Evolutionary conservation across 225 moss, liverwort and hornwort genomes (phyloP).

Genomic region (Antitrichia curtipendula): DNA sequence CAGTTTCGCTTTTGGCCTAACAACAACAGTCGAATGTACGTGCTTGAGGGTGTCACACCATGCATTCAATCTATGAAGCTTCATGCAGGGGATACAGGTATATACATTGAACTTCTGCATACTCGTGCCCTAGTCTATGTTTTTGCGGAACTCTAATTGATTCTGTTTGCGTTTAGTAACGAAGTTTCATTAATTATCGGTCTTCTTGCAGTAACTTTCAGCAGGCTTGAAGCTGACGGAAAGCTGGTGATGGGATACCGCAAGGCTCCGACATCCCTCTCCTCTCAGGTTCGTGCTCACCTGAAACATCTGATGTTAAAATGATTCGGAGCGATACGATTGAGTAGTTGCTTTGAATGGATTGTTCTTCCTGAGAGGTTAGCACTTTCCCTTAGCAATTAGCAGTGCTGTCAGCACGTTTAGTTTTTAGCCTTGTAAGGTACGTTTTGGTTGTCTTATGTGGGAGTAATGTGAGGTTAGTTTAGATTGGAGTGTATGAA

Average conservation of each 20-base stretch:
- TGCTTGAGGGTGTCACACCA: conserved; percentile 96
- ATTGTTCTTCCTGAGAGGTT: not conserved
- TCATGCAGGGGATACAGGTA: conserved; percentile 98
- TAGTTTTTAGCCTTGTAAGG: not conserved
- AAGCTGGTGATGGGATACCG: conserved; percentile 99
- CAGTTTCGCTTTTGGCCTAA: conserved; percentile 99
- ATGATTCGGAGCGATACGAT: not conserved
- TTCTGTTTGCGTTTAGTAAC: not conserved
- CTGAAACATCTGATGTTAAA: not conserved
- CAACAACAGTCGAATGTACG: conserved; percentile 99
- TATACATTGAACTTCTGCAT: not conserved
- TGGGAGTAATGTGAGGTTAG: not conserved
- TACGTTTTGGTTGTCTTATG: not conserved
- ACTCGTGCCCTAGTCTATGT: not conserved
- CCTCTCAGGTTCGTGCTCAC: conserved; percentile 57
- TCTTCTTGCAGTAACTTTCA: conserved; percentile 81
- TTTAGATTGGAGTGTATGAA: not conserved
- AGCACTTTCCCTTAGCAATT: not conserved
- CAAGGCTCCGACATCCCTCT: conserved; percentile 73
- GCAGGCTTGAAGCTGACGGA: conserved; percentile 93
- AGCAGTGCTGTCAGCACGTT: not conserved
- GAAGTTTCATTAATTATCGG: not conserved
- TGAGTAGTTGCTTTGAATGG: not conserved
- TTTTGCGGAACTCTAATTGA: not conserved
- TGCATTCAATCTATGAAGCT: conserved; percentile 99